phyloP scores from a whole-genome alignment of 2,329 filamentous ascomycete genomes.

The Pyrenophora teres region DNA sequence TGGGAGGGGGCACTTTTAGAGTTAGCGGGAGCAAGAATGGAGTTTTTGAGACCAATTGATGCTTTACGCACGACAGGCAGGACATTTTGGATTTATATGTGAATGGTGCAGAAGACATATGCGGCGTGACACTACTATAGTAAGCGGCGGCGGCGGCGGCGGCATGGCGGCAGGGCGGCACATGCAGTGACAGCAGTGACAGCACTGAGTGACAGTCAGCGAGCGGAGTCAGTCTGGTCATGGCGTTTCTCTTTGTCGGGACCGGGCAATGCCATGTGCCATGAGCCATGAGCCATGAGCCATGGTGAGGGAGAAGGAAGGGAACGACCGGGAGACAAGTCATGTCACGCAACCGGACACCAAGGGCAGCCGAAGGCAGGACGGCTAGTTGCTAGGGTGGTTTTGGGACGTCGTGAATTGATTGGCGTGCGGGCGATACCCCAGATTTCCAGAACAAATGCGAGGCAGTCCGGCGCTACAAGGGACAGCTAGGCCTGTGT shows the following conservation, averaged over 20 bases:
- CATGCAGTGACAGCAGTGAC: no score
- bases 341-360: constrained; percentile 6
- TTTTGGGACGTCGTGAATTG: not conserved
- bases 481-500: constrained; percentile 14
- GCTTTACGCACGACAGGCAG: no score
- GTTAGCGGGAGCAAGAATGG: no score
- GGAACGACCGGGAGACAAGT: no score
- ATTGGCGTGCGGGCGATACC: constrained; percentile 40
- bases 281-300: no score
- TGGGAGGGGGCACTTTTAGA: constrained; percentile 59
- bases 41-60: no score
- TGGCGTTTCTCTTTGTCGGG: no score
- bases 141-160: no score
- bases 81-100: not conserved
- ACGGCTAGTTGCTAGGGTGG: not conserved
- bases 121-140: constrained; percentile 4
- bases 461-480: constrained; percentile 28
- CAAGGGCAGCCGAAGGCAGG: not conserved
- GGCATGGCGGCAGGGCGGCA: not conserved
- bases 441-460: constrained; percentile 39
- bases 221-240: no score
- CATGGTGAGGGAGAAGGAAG: no score
- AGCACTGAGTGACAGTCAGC: no score
- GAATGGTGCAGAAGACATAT: not conserved
- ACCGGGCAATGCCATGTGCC: no score